Percentiles rank a stretch among this genome's conserved stretches.
Conservation (phyloP, 2,329 filamentous ascomycete genomes). For the Aspergillus fischeri region DNA sequence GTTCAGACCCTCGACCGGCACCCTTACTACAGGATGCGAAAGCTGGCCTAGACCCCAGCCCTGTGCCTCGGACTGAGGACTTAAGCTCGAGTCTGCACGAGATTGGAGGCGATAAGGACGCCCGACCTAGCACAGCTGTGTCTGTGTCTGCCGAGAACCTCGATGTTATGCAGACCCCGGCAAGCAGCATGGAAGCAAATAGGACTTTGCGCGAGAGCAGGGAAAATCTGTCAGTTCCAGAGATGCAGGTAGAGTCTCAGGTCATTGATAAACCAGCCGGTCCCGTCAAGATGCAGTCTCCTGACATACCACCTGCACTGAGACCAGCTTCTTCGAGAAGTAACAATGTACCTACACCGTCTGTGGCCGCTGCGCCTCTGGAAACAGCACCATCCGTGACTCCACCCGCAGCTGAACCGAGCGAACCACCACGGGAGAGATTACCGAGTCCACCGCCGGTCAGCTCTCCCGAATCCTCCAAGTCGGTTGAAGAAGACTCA, state of each 20-base stretch:
- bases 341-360: conserved; percentile 1
- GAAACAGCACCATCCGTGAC: conserved; percentile 4
- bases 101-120: conserved; percentile 22
- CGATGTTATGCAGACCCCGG: conserved; percentile 17
- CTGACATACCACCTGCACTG: conserved; percentile 19
- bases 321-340: conserved; percentile 17
- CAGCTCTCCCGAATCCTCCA: conserved; percentile 11
- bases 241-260: conserved; percentile 28
- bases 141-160: conserved; percentile 22
- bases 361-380: conserved; percentile 5
- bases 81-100: conserved; percentile 15
- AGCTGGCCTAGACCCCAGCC: conserved; percentile 15
- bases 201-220: conserved; percentile 26
- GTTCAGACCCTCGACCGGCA: conserved; percentile 21
- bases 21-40: conserved; percentile 26
- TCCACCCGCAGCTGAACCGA: conserved; percentile 6
- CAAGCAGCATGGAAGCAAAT: conserved; percentile 25
- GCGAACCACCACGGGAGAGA: conserved; percentile 7
- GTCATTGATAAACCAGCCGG: conserved; percentile 24
- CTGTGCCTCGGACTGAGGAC: conserved; percentile 15
- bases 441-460: conserved; percentile 8
- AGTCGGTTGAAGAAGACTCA: conserved; percentile 44
- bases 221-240: conserved; percentile 33
- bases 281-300: conserved; percentile 12
- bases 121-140: conserved; percentile 26